Evolutionary conservation across 2,329 filamentous ascomycete genomes (phyloP), one percentile per base, ranked within the genome.

Genomic region (Alternaria angustiovoidea): DNA sequence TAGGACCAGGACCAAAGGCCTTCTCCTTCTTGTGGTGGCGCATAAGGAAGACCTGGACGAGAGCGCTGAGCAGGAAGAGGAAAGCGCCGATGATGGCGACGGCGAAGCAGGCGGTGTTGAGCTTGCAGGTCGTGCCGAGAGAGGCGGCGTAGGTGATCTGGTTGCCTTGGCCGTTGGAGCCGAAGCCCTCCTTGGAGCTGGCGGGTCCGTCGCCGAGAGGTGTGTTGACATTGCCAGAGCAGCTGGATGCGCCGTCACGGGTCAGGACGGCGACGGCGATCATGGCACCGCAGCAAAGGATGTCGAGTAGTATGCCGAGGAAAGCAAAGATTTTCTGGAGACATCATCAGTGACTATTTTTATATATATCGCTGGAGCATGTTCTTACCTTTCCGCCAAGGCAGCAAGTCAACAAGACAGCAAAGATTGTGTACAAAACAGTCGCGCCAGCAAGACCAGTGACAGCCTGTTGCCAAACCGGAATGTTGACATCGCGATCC

Each of bases 221-320:
- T 88, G 88, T 16, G 88, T 94, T 48, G 84, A 81, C 60, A 16
- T 81, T 80, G 48, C 87, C 87, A 14, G 80, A 83, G 82, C 94
- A 97, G 51, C 80, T 85, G 62, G 84, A 79, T 0, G 87, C 87
- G 38, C 93, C 93, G 57, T 86, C 80, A 38, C 90, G 86, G 61
- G 91, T 94, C 64, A 92, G 84, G 49, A 89, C 83, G 1, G 93
- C 92, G 61, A 97, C 87, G 73, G 93, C 96, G 73, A 96, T 87
- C 82, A 95, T 95, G 59, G 84, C 88, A 41, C 86, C 92, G 53
- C 88, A 81, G 78, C 97, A 96, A 71, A 86, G 86, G 54, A 95
- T 70, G 73, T 97, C 92, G 48, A 97, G 83, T 24, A 94, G 62
- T 64, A 96, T 87, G 64, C 87, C 91, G 54, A 95, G 65, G 72